Evolutionary conservation across 2,329 filamentous ascomycete species (phyloP), one percentile per base, ranked within the genome.

Genomic region (Diplodia sapinea): DNA sequence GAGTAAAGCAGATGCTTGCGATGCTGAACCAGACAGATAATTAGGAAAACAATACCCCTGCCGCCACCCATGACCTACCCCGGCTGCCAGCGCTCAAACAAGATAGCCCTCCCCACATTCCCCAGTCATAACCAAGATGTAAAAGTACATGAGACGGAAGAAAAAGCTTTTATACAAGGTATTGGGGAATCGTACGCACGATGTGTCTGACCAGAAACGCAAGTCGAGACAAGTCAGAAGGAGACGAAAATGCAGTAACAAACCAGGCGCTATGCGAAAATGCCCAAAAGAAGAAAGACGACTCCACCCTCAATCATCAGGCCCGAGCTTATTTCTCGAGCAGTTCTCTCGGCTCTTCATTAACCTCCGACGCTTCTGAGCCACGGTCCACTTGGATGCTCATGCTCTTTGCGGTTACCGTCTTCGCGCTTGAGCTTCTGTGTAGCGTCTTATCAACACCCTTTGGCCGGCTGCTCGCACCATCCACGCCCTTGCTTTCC

Each of bases 371-470:
- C 43, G 43, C 17, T 20, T 47, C 43, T 20, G 43, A 20, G 17
- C 43, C 17, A 47, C 36, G 8, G 11, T 8, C 43, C 7, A 20
- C 43, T 20, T 47, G 43, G n/a, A 20, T 7, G 43, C 43, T 47
- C 43, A 47, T n/a, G 43, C 17, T 40, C 36, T 36, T 40, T 9
- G 59, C 29, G 4, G 59, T 51, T 13, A 38, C 52, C 8, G 52
- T 66, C 43, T 38, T 54, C 15, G 52, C 52, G 15, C 40, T 66
- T 4, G 31, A 36, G 52, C 64, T 66, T n/a, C 64, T 66, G 29
- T 66, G 52, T 1, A 66, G 33, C 13, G 64, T 43, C 8, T 6
- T 43, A 7, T 57, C 40, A 9, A 57, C 64, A 13, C 52, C 52
- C 4, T 17, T 33, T 12, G 64, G 40, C 23, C 57, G 20, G 5